Evolutionary conservation across 2,329 filamentous ascomycete genomes (phyloP).

Genomic region (Penicillium olsonii): DNA sequence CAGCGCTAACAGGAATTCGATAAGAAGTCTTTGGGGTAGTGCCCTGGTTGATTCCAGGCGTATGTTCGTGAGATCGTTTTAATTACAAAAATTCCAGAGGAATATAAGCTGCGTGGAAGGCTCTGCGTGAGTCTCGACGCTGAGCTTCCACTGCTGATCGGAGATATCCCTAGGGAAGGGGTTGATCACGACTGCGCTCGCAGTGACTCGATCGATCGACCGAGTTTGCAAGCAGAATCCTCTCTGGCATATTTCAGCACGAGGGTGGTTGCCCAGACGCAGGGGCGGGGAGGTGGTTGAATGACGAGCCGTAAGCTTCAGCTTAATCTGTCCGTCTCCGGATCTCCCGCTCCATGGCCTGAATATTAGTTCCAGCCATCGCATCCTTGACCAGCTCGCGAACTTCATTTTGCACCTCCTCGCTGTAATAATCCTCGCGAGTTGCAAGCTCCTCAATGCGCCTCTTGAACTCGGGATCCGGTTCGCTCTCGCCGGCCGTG

Average conservation of each 20-base stretch:
- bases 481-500: slow-evolving; percentile 61
- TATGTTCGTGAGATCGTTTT: slow-evolving; percentile 3
- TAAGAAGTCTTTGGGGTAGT: neutral
- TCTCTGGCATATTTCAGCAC: neutral
- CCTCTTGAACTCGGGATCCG: slow-evolving; percentile 79
- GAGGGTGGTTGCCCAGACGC: neutral
- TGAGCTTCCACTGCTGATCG: neutral
- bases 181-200: neutral
- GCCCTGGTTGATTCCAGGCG: neutral
- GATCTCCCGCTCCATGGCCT: slow-evolving; percentile 63
- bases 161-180: neutral
- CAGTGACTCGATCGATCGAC: neutral
- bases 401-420: slow-evolving; percentile 76
- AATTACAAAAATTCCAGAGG: slow-evolving; percentile 2
- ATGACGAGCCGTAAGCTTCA: neutral
- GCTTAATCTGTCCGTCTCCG: slow-evolving; percentile 61
- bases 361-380: slow-evolving; percentile 65
- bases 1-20: neutral
- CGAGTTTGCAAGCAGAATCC: neutral
- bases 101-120: neutral
- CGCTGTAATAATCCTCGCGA: slow-evolving; percentile 78
- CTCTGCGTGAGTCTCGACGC: neutral
- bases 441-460: slow-evolving; percentile 87
- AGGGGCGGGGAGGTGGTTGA: neutral
- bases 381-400: slow-evolving; percentile 79